Evolutionary conservation across 2,329 filamentous ascomycete species (phyloP), one percentile per base, ranked within the genome.

Genomic region (Macroventuria anomochaeta): DNA sequence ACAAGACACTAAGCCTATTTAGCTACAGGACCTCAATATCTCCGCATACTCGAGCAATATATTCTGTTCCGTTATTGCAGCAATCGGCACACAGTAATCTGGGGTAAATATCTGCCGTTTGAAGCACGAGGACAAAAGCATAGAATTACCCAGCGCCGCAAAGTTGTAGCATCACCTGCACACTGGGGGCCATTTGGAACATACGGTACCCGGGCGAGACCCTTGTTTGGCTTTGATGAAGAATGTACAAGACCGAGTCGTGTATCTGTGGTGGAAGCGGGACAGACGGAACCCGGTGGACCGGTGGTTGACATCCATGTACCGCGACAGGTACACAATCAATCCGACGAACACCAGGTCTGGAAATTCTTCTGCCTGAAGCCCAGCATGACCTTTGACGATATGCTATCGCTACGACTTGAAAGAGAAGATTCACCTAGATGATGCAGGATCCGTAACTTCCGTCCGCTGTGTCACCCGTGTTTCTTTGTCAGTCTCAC

Each of bases 41-140:
- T 68, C 69, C 69, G 64, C 69, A 69, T 65, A 53, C 38, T 53
- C 42, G 25, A 50, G 59, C 60, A 66, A 72, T 73, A 57, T 71
- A 65, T 57, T 50, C 61, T 63, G 59, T 61, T 58, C 69, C 67
- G 68, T 71, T 62, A 25, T 50, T 68, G 65, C 62, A 57, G 55
- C 57, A 34, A 44, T 44, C 44, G 40, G 46, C 44, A 37, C 51
- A 40, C 28, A 44, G 51, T 29, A 54, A 61, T 63, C 68, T 67
- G 65, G 70, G 68, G 68, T 67, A 69, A 62, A 43, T 56, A 26
- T 53, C 60, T 70, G 62, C 52, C 36, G 55, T 55, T n/a, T 42
- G 56, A 61, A 62, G 61, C 63, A 69, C 62, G 49, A 64, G 59
- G 62, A 59, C 62, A 62, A 54, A 38, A 55, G 29, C 34, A 46